Percentiles rank a stretch among this genome's conserved stretches.
phyloP scores from a whole-genome alignment of 805 yeast species.

The Ogataea wickerhamii region DNA sequence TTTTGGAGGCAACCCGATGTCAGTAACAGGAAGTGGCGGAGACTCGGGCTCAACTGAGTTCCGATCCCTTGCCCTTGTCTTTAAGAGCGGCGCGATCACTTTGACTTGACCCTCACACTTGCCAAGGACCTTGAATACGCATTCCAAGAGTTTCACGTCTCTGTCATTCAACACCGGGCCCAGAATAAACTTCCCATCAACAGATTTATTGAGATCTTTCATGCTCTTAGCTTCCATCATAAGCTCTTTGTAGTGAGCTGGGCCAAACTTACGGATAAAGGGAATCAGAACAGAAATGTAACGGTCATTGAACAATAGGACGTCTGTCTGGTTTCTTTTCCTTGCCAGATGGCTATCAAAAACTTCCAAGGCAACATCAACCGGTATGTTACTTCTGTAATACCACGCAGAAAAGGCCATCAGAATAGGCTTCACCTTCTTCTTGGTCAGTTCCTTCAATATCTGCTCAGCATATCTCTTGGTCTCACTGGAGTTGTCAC shows the following conservation, averaged over 20 bases:
- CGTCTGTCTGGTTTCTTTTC: constrained; percentile 2
- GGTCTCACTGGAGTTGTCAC: constrained; percentile 12
- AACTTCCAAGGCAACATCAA: constrained; percentile 1
- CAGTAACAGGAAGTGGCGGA: no score
- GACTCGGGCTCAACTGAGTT: no score
- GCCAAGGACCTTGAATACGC: constrained; percentile 9
- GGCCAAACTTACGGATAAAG: constrained; percentile 12
- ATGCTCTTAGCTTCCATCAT: constrained; percentile 6
- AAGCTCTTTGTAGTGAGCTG: constrained; percentile 7
- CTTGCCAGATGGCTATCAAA: constrained; percentile 3
- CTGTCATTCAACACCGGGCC: constrained; percentile 12
- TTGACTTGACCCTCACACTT: constrained; percentile 2
- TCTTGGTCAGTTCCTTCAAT: constrained; percentile 22
- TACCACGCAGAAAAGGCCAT: constrained; percentile 22
- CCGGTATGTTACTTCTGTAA: constrained; percentile 4
- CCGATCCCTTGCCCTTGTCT: neutral
- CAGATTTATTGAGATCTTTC: constrained; percentile 16
- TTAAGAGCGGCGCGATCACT: neutral
- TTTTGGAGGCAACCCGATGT: no score
- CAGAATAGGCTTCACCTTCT: constrained; percentile 20
- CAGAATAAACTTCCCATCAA: constrained; percentile 4
- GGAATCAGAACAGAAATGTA: constrained; percentile 14
- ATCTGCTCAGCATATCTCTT: constrained; percentile 15
- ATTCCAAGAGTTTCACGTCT: constrained; percentile 12
- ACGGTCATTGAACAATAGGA: constrained; percentile 13